These are phyloP conservation scores for Trypanosoma theileri DNA, from an alignment of 208 protist genomes.

Conservation along the genomic window DNA sequence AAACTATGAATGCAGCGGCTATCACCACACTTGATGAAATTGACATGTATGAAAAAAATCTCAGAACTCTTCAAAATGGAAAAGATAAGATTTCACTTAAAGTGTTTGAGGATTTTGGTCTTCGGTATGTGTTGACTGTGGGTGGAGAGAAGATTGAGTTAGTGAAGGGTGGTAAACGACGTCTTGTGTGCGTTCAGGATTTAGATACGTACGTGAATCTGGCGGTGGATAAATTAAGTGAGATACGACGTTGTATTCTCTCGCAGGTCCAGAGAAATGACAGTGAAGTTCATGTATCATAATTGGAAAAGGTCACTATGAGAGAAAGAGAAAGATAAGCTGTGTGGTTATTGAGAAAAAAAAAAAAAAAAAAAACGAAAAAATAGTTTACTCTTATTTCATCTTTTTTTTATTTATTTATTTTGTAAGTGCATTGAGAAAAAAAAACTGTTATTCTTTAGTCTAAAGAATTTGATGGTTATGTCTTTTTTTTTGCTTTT, in stretches of 20 bases:
- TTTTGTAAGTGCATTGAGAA: background rate
- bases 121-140: constrained; percentile 11
- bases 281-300: background rate
- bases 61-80: constrained; percentile 1
- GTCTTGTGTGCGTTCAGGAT: constrained; percentile 14
- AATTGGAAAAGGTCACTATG: background rate
- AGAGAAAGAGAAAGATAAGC: background rate
- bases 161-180: constrained; percentile 5
- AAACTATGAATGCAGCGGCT: constrained; percentile 5
- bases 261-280: constrained; percentile 3
- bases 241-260: constrained; percentile 9
- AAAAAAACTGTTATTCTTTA: background rate
- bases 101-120: constrained; percentile 14
- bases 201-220: constrained; percentile 18
- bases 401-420: too few relatives aligned
- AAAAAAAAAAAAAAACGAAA: too few relatives aligned
- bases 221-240: constrained; percentile 11
- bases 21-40: constrained; percentile 22
- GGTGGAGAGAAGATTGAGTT: constrained; percentile 9
- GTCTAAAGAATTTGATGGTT: constrained; percentile 4
- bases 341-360: too few relatives aligned
- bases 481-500: constrained; percentile 18
- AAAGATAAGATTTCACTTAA: constrained; percentile 12
- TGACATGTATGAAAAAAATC: constrained; percentile 24
- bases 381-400: too few relatives aligned